Conservation (phyloP, 2,329 filamentous ascomycete genomes). For the Didymella segeticola region DNA sequence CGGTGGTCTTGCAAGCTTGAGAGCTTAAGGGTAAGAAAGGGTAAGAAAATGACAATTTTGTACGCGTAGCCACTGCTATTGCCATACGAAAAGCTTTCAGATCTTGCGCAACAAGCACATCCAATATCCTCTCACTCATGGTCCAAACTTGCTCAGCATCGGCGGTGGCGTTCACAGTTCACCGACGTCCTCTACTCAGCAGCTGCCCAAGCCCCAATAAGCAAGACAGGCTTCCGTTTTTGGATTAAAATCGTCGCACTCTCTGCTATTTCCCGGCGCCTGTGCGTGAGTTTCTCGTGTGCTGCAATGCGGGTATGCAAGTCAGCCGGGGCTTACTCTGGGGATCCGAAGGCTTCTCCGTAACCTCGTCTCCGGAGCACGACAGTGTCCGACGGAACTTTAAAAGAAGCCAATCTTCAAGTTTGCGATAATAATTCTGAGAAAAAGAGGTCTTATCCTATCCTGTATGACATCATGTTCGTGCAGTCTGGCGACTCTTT, state of each 20-base stretch:
- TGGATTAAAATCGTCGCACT: not conserved
- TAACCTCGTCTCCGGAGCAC: not conserved
- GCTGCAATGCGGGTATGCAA: slow-evolving; percentile 9
- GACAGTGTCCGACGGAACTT: not conserved
- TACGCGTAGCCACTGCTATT: not conserved
- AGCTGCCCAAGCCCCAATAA: not conserved
- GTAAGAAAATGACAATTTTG: not conserved
- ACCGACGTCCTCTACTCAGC: not conserved
- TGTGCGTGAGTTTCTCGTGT: not conserved
- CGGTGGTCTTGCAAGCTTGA: not conserved
- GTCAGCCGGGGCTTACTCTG: slow-evolving; percentile 9
- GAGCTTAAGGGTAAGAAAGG: too few relatives aligned
- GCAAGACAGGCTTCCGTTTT: not conserved
- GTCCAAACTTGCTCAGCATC: not conserved
- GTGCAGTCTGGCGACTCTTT: too few relatives aligned
- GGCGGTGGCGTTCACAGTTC: not conserved
- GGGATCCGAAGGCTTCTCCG: slow-evolving; percentile 7
- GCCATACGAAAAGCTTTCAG: not conserved
- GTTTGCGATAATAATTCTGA: not conserved
- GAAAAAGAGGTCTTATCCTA: too few relatives aligned
- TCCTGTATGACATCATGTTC: too few relatives aligned
- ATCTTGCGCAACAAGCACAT: not conserved
- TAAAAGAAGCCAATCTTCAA: not conserved
- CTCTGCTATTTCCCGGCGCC: not conserved
- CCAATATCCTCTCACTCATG: not conserved